Evolutionary conservation across 805 yeast species (phyloP).

Genomic region (Metschnikowia matae): DNA sequence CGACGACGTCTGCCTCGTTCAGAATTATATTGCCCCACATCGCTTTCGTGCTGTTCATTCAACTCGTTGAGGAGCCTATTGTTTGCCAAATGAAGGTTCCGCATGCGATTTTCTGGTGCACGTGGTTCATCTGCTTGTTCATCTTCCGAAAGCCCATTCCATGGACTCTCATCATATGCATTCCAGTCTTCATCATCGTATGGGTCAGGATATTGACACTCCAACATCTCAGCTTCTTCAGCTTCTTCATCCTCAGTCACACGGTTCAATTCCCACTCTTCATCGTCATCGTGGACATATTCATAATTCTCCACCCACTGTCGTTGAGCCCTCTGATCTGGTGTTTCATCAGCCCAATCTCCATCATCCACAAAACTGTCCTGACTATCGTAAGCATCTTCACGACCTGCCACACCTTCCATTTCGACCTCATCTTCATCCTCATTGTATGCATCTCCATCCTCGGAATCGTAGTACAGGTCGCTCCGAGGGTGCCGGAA

Average conservation of each 20-base stretch:
- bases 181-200: not conserved
- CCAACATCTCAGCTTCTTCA: too few relatives aligned
- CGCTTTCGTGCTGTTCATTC: constrained; percentile 9
- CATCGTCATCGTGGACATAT: not conserved
- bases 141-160: constrained; percentile 10
- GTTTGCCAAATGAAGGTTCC: not conserved
- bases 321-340: too few relatives aligned
- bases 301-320: too few relatives aligned
- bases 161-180: not conserved
- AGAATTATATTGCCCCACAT: constrained; percentile 7
- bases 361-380: constrained; percentile 20
- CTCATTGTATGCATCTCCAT: constrained; percentile 34
- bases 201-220: not conserved
- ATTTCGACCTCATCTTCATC: constrained; percentile 28
- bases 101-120: not conserved
- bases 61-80: not conserved
- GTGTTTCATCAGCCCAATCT: not conserved
- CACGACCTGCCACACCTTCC: constrained; percentile 12
- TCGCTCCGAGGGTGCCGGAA: constrained; percentile 36
- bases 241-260: not conserved
- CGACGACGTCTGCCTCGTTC: not conserved
- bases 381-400: constrained; percentile 16
- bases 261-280: not conserved
- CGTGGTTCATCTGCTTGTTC: not conserved
- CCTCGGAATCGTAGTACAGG: constrained; percentile 34